Evolutionary conservation across 2,329 filamentous ascomycete species (phyloP).

Genomic region (Penicillium brasilianum): DNA sequence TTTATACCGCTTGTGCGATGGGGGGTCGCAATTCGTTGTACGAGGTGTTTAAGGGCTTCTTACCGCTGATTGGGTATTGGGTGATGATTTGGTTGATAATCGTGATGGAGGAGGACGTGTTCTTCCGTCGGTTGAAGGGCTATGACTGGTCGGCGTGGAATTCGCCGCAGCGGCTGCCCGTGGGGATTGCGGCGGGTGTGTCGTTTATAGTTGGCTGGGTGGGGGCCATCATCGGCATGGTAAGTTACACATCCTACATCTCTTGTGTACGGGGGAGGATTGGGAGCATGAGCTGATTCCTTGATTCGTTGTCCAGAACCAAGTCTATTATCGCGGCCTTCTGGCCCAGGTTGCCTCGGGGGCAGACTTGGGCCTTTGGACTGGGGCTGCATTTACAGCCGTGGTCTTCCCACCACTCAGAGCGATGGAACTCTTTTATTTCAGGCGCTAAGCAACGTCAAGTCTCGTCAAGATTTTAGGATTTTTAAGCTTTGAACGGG

Average conservation of each 20-base stretch:
- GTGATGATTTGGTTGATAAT: constrained; percentile 50
- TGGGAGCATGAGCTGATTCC: background rate
- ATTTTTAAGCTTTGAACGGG: background rate
- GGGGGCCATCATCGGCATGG: constrained; percentile 50
- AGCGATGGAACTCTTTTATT: constrained; percentile 38
- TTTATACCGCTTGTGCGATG: constrained; percentile 52
- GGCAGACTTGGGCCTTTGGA: constrained; percentile 46
- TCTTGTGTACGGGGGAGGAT: too few species aligned
- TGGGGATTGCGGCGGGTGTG: constrained; percentile 47
- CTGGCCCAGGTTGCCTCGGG: constrained; percentile 41
- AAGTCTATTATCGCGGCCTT: constrained; percentile 47
- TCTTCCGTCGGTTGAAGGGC: constrained; percentile 46
- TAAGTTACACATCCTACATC: constrained; percentile 21
- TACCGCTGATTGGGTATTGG: constrained; percentile 56
- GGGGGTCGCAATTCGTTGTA: constrained; percentile 52
- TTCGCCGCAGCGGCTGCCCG: constrained; percentile 43
- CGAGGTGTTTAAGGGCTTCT: constrained; percentile 51
- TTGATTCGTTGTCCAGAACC: constrained; percentile 30
- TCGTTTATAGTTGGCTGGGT: constrained; percentile 48
- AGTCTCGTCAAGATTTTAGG: background rate
- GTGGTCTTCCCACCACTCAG: constrained; percentile 43
- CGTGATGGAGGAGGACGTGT: constrained; percentile 46
- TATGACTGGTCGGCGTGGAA: constrained; percentile 53
- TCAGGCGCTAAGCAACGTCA: constrained; percentile 32
- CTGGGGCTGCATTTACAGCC: constrained; percentile 42